phyloP scores from a whole-genome alignment of 495 filamentous ascomycete genomes.

The Lasiosphaeria ovina region DNA sequence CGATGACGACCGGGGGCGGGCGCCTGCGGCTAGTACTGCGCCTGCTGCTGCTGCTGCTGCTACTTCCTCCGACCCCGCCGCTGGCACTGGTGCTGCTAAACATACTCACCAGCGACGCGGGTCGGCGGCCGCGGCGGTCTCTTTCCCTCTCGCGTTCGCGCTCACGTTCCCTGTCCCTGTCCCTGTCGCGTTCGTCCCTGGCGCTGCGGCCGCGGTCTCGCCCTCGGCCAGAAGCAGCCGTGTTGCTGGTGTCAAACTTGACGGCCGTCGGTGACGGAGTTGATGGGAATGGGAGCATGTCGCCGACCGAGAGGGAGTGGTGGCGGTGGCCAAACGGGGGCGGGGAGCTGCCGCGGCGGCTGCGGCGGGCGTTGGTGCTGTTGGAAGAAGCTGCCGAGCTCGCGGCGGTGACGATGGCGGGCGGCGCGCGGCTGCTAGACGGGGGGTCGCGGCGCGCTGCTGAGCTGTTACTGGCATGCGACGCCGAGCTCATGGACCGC shows the following conservation, averaged over 20 bases:
- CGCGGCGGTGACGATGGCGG: background rate
- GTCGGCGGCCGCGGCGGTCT: slow-evolving; percentile 1
- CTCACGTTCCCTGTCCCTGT: slow-evolving; percentile 11
- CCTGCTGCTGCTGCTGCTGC: too few relatives aligned
- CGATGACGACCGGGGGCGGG: too few relatives aligned
- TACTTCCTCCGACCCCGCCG: too few relatives aligned
- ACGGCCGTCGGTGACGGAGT: background rate
- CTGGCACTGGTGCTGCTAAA: too few relatives aligned
- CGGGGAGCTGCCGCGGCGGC: slow-evolving; percentile 6
- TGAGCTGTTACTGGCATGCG: too few relatives aligned
- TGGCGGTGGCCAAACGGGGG: background rate
- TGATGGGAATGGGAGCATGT: background rate
- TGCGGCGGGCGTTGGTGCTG: background rate
- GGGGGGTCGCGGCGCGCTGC: too few relatives aligned
- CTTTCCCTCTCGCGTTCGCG: slow-evolving; percentile 13
- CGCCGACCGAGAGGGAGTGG: background rate
- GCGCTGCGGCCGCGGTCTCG: background rate
- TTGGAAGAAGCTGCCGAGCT: background rate
- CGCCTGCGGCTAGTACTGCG: too few relatives aligned
- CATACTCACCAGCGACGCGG: too few relatives aligned
- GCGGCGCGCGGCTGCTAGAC: background rate
- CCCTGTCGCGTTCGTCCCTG: background rate
- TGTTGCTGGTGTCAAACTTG: background rate
- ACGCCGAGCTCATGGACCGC: too few relatives aligned
- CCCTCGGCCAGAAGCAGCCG: background rate